phyloP scores from a whole-genome alignment of 495 filamentous ascomycete species.

The Aspergillus steynii region DNA sequence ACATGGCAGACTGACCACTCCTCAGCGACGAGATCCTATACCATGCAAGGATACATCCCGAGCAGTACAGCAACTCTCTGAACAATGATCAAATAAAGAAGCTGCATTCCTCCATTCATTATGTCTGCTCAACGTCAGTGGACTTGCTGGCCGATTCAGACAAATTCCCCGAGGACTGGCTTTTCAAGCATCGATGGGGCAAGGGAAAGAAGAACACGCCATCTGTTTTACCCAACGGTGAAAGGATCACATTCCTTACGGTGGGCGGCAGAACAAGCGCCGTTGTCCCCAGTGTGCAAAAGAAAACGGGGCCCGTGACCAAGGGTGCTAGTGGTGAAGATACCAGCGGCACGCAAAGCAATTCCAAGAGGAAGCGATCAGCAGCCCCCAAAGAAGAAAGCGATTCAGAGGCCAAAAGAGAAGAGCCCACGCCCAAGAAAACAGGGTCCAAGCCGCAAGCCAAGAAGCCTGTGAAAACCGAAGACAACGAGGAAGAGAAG shows the following conservation, averaged over 20 bases:
- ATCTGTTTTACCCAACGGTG: slow-evolving; percentile 73
- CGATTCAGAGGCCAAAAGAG: slow-evolving; percentile 26
- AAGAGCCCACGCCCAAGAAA: slow-evolving; percentile 25
- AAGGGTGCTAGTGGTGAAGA: slow-evolving; percentile 35
- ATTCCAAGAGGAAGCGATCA: slow-evolving; percentile 39
- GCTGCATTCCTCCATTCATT: slow-evolving; percentile 71
- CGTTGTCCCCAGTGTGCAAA: slow-evolving; percentile 80
- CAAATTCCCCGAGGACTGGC: slow-evolving; percentile 85
- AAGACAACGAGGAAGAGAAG: slow-evolving; percentile 26
- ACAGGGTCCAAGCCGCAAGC: slow-evolving; percentile 24
- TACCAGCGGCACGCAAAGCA: slow-evolving; percentile 21
- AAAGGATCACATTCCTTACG: slow-evolving; percentile 77
- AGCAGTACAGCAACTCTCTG: slow-evolving; percentile 87
- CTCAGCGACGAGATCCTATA: slow-evolving; percentile 83
- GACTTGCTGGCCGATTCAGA: slow-evolving; percentile 78
- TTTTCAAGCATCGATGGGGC: slow-evolving; percentile 88
- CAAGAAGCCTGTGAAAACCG: slow-evolving; percentile 25
- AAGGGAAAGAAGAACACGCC: slow-evolving; percentile 79
- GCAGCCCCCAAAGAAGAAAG: slow-evolving; percentile 32
- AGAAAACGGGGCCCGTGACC: slow-evolving; percentile 63
- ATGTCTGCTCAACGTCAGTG: slow-evolving; percentile 77
- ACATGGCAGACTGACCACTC: slow-evolving; percentile 17
- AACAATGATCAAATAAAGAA: slow-evolving; percentile 65
- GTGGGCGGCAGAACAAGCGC: slow-evolving; percentile 90
- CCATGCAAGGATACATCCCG: slow-evolving; percentile 84